Percentiles rank a stretch among this genome's conserved stretches.
Conservation (phyloP, 2,329 filamentous ascomycete genomes). For the Xylaria arbuscula region DNA sequence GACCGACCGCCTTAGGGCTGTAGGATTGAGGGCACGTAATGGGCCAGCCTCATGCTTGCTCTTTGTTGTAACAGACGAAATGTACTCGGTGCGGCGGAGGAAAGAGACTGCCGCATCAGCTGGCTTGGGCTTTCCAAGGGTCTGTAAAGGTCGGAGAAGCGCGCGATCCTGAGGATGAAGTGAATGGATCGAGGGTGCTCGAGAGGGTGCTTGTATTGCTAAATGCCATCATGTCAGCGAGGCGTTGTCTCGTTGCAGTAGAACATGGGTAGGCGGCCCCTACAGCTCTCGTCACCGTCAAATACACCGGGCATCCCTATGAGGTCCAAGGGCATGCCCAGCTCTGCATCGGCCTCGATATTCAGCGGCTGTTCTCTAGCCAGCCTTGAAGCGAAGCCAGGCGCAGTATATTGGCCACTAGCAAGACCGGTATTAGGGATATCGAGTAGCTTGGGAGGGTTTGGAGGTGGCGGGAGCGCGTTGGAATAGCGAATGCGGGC, state of each 20-base stretch:
- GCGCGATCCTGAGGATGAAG: slow-evolving; percentile 87
- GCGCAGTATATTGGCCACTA: slow-evolving; percentile 87
- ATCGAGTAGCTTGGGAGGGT: slow-evolving; percentile 94
- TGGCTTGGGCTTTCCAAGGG: slow-evolving; percentile 84
- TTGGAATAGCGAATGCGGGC: slow-evolving; percentile 96
- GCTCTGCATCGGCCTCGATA: slow-evolving; percentile 96
- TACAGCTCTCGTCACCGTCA: slow-evolving; percentile 93
- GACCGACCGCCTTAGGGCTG: slow-evolving; percentile 54
- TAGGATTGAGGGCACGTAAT: slow-evolving; percentile 62
- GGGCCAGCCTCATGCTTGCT: slow-evolving; percentile 62
- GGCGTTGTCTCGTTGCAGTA: slow-evolving; percentile 5
- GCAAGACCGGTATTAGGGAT: slow-evolving; percentile 93
- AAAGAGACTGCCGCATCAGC: slow-evolving; percentile 87
- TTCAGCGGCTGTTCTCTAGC: slow-evolving; percentile 93
- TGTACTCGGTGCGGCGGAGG: slow-evolving; percentile 95
- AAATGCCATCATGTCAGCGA: slow-evolving; percentile 43
- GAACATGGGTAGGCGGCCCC: slow-evolving; percentile 44
- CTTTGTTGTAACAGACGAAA: slow-evolving; percentile 71
- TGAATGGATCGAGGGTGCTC: slow-evolving; percentile 78
- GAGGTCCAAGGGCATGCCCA: slow-evolving; percentile 96
- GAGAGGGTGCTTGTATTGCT: slow-evolving; percentile 85
- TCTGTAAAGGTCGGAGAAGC: slow-evolving; percentile 83
- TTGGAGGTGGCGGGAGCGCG: slow-evolving; percentile 91
- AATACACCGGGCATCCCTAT: slow-evolving; percentile 96
- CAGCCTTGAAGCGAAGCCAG: slow-evolving; percentile 88